Conservation (phyloP, 2,329 filamentous ascomycete species). For the Cordyceps farinosa region DNA sequence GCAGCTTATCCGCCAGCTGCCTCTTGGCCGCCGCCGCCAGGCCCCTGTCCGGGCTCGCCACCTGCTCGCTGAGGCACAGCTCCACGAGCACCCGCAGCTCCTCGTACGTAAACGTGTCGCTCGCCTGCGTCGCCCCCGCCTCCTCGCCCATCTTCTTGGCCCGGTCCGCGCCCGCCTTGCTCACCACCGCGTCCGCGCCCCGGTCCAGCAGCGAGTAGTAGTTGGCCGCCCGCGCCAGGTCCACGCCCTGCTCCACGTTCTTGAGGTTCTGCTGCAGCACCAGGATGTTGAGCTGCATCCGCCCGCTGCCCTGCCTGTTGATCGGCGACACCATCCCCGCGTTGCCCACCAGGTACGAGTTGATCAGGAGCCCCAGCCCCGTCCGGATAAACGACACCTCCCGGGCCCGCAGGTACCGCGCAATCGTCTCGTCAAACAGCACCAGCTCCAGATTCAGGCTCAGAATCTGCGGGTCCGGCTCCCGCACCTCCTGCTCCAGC, state of each 20-base stretch:
- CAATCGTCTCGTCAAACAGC: conserved; percentile 80
- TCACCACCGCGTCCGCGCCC: conserved; percentile 63
- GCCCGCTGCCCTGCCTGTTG: conserved; percentile 77
- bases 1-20: conserved; percentile 65
- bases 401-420: conserved; percentile 64
- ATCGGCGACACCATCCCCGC: conserved; percentile 71
- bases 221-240: conserved; percentile 58
- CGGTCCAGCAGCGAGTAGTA: conserved; percentile 68
- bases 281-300: conserved; percentile 89
- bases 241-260: conserved; percentile 74
- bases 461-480: conserved; percentile 78
- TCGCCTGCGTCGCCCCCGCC: conserved; percentile 18
- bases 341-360: conserved; percentile 72
- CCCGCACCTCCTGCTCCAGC: conserved; percentile 68
- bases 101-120: conserved; percentile 57
- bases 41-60: conserved; percentile 64
- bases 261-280: conserved; percentile 96
- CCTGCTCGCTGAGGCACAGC: conserved; percentile 64
- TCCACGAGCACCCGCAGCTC: conserved; percentile 64
- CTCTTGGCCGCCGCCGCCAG: conserved; percentile 64
- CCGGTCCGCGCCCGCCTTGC: conserved; percentile 52
- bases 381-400: conserved; percentile 74
- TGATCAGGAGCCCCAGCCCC: conserved; percentile 74
- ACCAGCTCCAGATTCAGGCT: conserved; percentile 78
- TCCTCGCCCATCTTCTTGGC: conserved; percentile 34